Base-by-base conservation (phyloP, 441 rosid genomes). In the Mallotus repandus region DNA sequence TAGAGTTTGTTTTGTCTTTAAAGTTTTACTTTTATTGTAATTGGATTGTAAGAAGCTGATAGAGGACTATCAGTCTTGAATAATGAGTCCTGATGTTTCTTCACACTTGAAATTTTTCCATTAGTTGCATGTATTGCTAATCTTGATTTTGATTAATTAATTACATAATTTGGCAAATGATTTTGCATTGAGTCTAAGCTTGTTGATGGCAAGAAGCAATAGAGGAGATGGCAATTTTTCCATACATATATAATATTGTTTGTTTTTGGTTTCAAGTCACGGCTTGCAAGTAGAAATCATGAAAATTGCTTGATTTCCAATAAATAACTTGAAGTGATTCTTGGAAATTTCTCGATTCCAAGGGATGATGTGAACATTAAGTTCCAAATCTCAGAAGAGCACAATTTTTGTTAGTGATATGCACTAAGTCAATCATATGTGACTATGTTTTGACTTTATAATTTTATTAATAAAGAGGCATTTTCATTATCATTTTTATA, bases 261-360 rank as follows among this genome's bases (percentile, higher is more conserved):
- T 48, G 9, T 15, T 16, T 54, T 16, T 55, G 59, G 59, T 22
- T 48, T 2, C 59, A n/a, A 16, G 14, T 55, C 59, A 15, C 16
- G 5, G 16, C 22, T 12, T 58, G 29, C 25, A 59, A 25, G 49
- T 50, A 19, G 48, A 32, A n/a, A 18, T 32, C 21, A 19, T 7
- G 29, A 70, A 57, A 48, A 66, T 56, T 49, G 69, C 46, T 73
- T 73, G 32, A 55, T 65, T 65, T 22, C 32, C 59, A 69, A 43
- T 63, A 35, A 4, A 55, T 2, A 18, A 45, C 66, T 25, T 25
- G 10, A 60, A 18, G 2, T 9, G 14, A 14, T 12, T 4, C 38
- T 21, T 43, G 46, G 46, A 43, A 43, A 43, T 9, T 43, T 43
- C 46, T 43, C 5, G 46, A 32, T 32, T 32, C 38, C 7, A 43